phyloP scores from a whole-genome alignment of 768 basidiomycete genomes.

The Zangia roseola region DNA sequence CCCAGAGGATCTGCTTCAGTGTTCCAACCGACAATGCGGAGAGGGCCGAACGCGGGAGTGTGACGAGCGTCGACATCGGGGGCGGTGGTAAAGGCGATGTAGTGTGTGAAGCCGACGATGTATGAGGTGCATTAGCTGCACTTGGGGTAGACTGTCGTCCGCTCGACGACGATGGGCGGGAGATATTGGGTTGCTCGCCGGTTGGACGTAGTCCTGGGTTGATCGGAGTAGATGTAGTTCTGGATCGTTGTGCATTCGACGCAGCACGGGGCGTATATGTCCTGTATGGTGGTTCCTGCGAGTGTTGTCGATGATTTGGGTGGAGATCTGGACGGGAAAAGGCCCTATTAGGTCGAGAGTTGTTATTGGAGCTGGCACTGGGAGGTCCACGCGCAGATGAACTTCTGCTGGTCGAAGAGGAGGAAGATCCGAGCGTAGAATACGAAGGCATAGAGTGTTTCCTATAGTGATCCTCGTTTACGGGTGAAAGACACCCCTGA shows the following conservation, averaged over 20 bases:
- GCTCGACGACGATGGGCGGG: slow-evolving; percentile 20
- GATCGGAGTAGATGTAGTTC: slow-evolving; percentile 23
- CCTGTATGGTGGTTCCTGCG: slow-evolving; percentile 12
- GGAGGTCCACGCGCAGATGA: slow-evolving; percentile 13
- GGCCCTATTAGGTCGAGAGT: slow-evolving; percentile 29
- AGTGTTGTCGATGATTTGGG: slow-evolving; percentile 39
- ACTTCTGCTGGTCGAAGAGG: slow-evolving; percentile 17
- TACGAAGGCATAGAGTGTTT: slow-evolving; percentile 26
- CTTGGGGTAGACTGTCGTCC: slow-evolving; percentile 13
- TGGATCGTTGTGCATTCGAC: slow-evolving; percentile 13
- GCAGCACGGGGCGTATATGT: slow-evolving; percentile 18
- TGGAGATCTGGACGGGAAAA: slow-evolving; percentile 68
- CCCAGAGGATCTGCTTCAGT: slow-evolving; percentile 79
- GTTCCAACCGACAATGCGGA: slow-evolving; percentile 59
- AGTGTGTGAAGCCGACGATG: slow-evolving; percentile 28
- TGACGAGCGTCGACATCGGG: slow-evolving; percentile 66
- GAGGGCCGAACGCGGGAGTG: slow-evolving; percentile 57
- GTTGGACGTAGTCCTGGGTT: slow-evolving; percentile 11
- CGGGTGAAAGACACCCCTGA: slow-evolving; percentile 60
- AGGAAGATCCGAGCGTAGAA: slow-evolving; percentile 9
- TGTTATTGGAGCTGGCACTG: slow-evolving; percentile 3
- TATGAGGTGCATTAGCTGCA: slow-evolving; percentile 4
- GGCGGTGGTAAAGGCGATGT: slow-evolving; percentile 39
- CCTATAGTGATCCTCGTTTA: slow-evolving; percentile 54
- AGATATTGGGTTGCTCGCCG: not conserved